Percentiles rank a stretch among this genome's conserved stretches.
Evolutionary conservation across 306 rosid genomes (phyloP).

Genomic region (Malus sylvestris): DNA sequence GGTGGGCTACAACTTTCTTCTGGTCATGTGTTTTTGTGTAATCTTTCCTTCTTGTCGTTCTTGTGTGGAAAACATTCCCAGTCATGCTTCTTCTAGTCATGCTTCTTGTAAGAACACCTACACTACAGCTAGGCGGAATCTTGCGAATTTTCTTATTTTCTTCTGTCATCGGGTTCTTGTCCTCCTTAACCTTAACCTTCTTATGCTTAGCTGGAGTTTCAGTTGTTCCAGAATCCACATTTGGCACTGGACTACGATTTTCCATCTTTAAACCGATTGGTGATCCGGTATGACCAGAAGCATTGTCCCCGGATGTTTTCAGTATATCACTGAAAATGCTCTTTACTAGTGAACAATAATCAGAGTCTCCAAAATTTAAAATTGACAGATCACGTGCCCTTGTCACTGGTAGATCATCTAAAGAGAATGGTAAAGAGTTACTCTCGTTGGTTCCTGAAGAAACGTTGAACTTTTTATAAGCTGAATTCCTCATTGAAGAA

Average conservation of each 20-base stretch:
- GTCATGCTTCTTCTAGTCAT: slow-evolving; percentile 3
- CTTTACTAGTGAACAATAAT: slow-evolving; percentile 8
- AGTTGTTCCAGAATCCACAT: neutral
- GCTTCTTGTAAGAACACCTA: slow-evolving; percentile 27
- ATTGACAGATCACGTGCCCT: slow-evolving; percentile 18
- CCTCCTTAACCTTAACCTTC: neutral
- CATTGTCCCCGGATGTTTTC: slow-evolving; percentile 1
- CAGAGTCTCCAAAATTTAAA: slow-evolving; percentile 25
- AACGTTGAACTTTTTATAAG: slow-evolving; percentile 18
- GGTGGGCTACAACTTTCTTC: neutral
- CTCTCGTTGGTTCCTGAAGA: slow-evolving; percentile 1
- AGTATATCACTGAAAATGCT: slow-evolving; percentile 8
- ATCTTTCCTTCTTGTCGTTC: neutral
- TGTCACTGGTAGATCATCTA: slow-evolving; percentile 17
- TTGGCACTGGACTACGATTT: neutral
- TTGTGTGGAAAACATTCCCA: neutral
- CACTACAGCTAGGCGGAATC: neutral
- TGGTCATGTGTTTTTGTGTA: neutral
- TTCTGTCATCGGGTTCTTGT: neutral
- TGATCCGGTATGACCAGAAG: slow-evolving; percentile 3
- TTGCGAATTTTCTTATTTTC: neutral
- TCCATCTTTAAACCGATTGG: neutral
- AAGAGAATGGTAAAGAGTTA: slow-evolving; percentile 10
- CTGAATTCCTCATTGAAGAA: slow-evolving; percentile 1
- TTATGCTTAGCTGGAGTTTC: neutral